Percentiles rank a stretch among this genome's conserved stretches.
These are phyloP conservation scores for Moelleriella libera DNA, from an alignment of 2,329 filamentous ascomycete species.

Conservation along the genomic window DNA sequence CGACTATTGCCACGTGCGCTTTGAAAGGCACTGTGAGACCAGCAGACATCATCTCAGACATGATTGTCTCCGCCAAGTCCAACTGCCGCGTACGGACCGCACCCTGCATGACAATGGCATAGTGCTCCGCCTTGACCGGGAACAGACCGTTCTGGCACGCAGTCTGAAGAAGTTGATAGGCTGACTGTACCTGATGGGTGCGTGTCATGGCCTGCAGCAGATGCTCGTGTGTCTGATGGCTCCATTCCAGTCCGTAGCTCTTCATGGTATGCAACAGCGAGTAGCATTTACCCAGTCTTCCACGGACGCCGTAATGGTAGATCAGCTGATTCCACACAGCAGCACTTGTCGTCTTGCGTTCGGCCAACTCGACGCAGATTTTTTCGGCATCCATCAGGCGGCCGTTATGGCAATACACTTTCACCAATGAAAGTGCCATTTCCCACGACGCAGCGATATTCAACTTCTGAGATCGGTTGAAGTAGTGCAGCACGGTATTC, in stretches of 20 bases:
- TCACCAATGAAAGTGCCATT: slow-evolving; percentile 52
- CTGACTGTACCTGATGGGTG: slow-evolving; percentile 33
- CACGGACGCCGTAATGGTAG: slow-evolving; percentile 49
- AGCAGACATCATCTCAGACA: slow-evolving; percentile 26
- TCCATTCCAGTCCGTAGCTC: slow-evolving; percentile 28
- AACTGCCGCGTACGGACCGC: slow-evolving; percentile 31
- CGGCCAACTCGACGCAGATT: slow-evolving; percentile 34
- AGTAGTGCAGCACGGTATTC: slow-evolving; percentile 50
- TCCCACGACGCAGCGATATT: slow-evolving; percentile 34
- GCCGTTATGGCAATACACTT: slow-evolving; percentile 42
- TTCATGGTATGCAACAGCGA: slow-evolving; percentile 34
- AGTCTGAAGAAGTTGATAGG: slow-evolving; percentile 30
- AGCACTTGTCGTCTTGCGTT: slow-evolving; percentile 35
- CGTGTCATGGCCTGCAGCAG: slow-evolving; percentile 34
- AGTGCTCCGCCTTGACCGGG: slow-evolving; percentile 32
- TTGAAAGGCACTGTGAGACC: slow-evolving; percentile 27
- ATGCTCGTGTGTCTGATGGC: slow-evolving; percentile 33
- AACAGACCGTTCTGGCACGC: slow-evolving; percentile 30
- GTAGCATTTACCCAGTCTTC: slow-evolving; percentile 36
- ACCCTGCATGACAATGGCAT: slow-evolving; percentile 36
- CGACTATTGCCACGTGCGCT: slow-evolving; percentile 26
- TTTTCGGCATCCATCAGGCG: slow-evolving; percentile 20
- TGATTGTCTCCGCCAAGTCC: slow-evolving; percentile 24
- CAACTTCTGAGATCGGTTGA: slow-evolving; percentile 43
- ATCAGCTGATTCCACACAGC: slow-evolving; percentile 71